Evolutionary conservation across 768 basidiomycete genomes (phyloP), one percentile per base, ranked within the genome.

Genomic region (Tylopilus sp.): DNA sequence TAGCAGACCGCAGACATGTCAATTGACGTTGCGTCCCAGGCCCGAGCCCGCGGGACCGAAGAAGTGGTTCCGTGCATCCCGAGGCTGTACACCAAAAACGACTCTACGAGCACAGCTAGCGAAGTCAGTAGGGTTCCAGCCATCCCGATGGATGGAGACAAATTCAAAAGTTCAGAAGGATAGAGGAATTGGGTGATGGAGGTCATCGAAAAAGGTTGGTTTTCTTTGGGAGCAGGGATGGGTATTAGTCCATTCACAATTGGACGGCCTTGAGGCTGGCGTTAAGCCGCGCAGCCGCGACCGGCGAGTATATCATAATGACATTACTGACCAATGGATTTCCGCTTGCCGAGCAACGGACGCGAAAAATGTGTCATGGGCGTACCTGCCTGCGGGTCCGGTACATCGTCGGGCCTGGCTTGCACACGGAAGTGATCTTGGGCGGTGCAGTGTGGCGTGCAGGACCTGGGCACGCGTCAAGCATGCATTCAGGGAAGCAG

Each of bases 391-490:
- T 22, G 30, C 37, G 26, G 34, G 13, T 29, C 19, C 16, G 19
- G 30, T 22, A 19, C 47, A 24, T 40, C 12, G 48, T 48, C 41
- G 24, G 34, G 47, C n/a, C 37, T 36, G 24, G 12, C 12, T 43
- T n/a, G 40, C 40, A 30, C 19, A 37, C 52, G 52, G 60, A 54
- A 50, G 59, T 58, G 37, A 53, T 45, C 45, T 30, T 45, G 33
- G 44, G 57, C 47, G 48, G 50, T 53, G 50, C 49, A 37, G 21
- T 53, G 55, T 61, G 53, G 56, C 50, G 53, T 55, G 42, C 30
- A 28, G 45, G 43, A 43, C 41, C 54, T 45, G 28, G 47, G 40
- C 65, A 62, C 47, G 65, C 65, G 33, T 62, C 50, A 57, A 45
- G 60, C 65, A 53, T 52, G 57, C 51, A 50, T 34, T 53, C 57